Percentiles rank a stretch among this genome's conserved stretches.
These are phyloP conservation scores for Colletotrichum chlorophyti DNA, from an alignment of 2,329 filamentous ascomycete species.

Conservation along the genomic window DNA sequence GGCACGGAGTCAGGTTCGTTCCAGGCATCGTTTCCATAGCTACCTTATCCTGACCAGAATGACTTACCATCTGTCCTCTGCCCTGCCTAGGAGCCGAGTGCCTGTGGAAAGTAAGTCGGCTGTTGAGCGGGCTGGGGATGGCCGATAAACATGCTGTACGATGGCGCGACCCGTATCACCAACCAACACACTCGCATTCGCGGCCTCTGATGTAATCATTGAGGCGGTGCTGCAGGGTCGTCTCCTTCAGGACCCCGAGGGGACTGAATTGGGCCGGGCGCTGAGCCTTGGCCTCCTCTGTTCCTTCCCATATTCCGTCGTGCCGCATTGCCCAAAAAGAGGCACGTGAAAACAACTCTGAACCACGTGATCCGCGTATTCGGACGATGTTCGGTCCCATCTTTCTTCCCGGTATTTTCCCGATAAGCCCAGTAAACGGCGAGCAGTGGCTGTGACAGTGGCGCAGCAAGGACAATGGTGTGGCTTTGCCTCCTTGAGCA, in stretches of 20 bases:
- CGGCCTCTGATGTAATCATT: conserved; percentile 24
- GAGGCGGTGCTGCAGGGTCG: conserved; percentile 18
- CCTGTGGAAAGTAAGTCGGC: too few species aligned
- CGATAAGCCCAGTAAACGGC: background rate
- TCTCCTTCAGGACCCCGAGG: conserved; percentile 16
- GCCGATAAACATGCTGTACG: background rate
- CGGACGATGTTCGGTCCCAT: too few species aligned
- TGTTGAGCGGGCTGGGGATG: background rate
- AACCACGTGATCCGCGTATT: background rate
- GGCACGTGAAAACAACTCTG: conserved; percentile 6
- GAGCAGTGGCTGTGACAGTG: too few species aligned
- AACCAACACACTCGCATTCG: conserved; percentile 10
- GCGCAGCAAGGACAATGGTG: too few species aligned
- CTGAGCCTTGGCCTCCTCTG: conserved; percentile 2
- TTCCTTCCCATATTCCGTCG: background rate
- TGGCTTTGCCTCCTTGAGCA: too few species aligned
- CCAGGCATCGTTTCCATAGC: conserved; percentile 17
- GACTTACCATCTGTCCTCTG: background rate
- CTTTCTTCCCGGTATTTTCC: background rate
- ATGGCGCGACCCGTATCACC: background rate
- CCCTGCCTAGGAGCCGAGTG: background rate
- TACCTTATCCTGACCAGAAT: background rate
- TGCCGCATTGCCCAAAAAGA: background rate
- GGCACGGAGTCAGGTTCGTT: conserved; percentile 2
- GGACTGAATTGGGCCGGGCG: conserved; percentile 14